Conservation (phyloP, 2,329 filamentous ascomycete species). For the Aspergillus persii region DNA sequence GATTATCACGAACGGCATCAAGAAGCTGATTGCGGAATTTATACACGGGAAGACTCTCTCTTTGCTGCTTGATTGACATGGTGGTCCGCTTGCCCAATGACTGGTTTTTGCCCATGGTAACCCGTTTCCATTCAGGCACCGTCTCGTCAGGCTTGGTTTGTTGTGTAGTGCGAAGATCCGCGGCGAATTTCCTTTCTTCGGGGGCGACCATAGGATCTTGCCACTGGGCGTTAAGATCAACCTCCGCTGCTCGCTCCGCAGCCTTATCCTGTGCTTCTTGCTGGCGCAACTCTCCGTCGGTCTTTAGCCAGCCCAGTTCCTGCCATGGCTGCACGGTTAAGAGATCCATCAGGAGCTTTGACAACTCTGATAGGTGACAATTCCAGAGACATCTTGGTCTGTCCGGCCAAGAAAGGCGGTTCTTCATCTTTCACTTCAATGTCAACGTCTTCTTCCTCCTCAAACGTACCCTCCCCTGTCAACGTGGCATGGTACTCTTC, state of each 20-base stretch:
- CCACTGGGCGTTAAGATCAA: slow-evolving; percentile 88
- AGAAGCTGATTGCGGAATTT: slow-evolving; percentile 85
- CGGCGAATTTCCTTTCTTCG: slow-evolving; percentile 83
- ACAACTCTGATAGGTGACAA: slow-evolving; percentile 93
- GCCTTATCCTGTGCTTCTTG: slow-evolving; percentile 79
- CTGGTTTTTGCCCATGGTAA: slow-evolving; percentile 73
- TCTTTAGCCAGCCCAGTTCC: slow-evolving; percentile 87
- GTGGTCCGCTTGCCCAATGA: slow-evolving; percentile 81
- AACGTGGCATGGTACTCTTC: slow-evolving; percentile 89
- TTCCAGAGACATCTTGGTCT: slow-evolving; percentile 94
- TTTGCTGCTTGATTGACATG: slow-evolving; percentile 92
- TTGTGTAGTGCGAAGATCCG: slow-evolving; percentile 72
- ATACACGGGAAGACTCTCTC: slow-evolving; percentile 84
- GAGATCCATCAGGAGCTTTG: slow-evolving; percentile 95
- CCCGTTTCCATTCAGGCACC: slow-evolving; percentile 90
- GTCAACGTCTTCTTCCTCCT: slow-evolving; percentile 93
- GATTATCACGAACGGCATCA: slow-evolving; percentile 81
- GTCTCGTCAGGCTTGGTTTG: slow-evolving; percentile 60
- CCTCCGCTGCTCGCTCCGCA: slow-evolving; percentile 70
- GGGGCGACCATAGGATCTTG: slow-evolving; percentile 92
- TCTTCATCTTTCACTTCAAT: slow-evolving; percentile 97
- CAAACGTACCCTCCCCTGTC: slow-evolving; percentile 80
- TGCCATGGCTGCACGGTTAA: slow-evolving; percentile 94
- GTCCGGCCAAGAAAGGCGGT: slow-evolving; percentile 89
- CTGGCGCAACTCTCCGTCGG: slow-evolving; percentile 80